Conservation (phyloP, 768 basidiomycete species). For the Termitomyces sp. region DNA sequence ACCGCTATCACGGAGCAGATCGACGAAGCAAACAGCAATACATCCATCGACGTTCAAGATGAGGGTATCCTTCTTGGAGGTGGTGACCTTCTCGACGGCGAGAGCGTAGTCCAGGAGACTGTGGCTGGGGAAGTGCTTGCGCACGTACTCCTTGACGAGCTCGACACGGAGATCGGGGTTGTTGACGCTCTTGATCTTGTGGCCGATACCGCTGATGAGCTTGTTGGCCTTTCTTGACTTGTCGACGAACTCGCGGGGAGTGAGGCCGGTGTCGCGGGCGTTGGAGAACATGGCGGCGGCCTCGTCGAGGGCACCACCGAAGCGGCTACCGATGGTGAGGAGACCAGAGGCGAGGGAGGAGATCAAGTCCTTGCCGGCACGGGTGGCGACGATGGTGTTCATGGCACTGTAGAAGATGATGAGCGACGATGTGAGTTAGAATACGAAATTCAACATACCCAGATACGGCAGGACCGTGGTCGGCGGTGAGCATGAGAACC, state of each 20-base stretch:
- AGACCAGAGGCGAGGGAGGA: slow-evolving; percentile 95
- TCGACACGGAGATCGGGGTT: slow-evolving; percentile 93
- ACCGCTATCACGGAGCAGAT: slow-evolving; percentile 86
- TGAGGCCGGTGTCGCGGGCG: slow-evolving; percentile 87
- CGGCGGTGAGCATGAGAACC: slow-evolving; percentile 98
- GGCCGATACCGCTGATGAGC: slow-evolving; percentile 96
- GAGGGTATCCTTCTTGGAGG: slow-evolving; percentile 95
- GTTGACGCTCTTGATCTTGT: slow-evolving; percentile 99
- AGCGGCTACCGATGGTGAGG: slow-evolving; percentile 95
- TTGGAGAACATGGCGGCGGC: slow-evolving; percentile 94
- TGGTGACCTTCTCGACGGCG: slow-evolving; percentile 96
- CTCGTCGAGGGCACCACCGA: slow-evolving; percentile 98
- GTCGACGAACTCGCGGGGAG: slow-evolving; percentile 98
- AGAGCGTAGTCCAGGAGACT: slow-evolving; percentile 91
- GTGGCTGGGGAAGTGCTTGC: slow-evolving; percentile 95
- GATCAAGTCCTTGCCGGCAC: slow-evolving; percentile 99
- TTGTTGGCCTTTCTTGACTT: slow-evolving; percentile 90
- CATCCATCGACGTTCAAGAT: slow-evolving; percentile 97
- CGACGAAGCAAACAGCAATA: slow-evolving; percentile 95
- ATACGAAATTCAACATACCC: slow-evolving; percentile 36
- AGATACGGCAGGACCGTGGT: slow-evolving; percentile 97
- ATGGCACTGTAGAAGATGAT: slow-evolving; percentile 58
- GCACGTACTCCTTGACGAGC: slow-evolving; percentile 94
- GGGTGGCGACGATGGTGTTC: slow-evolving; percentile 99
- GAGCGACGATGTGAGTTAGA: slow-evolving; percentile 5